Base-by-base conservation (phyloP, 805 yeast genomes). In the Candida schatavii region DNA sequence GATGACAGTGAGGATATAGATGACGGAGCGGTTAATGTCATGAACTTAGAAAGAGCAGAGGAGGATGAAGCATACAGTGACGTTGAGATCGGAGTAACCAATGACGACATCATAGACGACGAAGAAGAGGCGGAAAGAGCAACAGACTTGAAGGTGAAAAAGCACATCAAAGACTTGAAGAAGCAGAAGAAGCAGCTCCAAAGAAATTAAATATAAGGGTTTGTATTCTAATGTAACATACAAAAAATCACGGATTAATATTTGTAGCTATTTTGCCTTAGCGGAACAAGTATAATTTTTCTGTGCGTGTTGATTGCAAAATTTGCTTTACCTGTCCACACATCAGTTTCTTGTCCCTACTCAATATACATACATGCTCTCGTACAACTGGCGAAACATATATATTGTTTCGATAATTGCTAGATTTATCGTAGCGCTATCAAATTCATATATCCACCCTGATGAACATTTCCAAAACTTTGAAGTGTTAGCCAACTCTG, bases 381-480 rank as follows among this genome's bases (percentile, higher is more conserved):
- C 36, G 20, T 29, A 27, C 21, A 58, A 62, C 43, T 78, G 85
- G 83, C 63, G 86, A 46, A 55, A 54, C 17, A 54, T 74, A 3
- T 74, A 78, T 49, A 43, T 77, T 7, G 17, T 67, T 10, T 59
- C 78, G 7, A 61, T 81, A 2, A 70, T 70, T 0, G 51, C 78
- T 21, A 57, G 88, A 39, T 62, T 84, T 18, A 64, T 75, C 20
- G 66, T 88, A 35, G 81, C 85, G 0, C 57, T 85, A 1, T 79
- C 84, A 42, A 74, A 84, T 23, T 87, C 97, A 0, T 93, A 95
- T 57, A 81, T 93, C 37, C 99, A 95, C 51, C 99, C 99, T 0
- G 99, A 93, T 69, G 99, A 93, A 65, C 97, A 90, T 59, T 87
- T 88, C 59, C 99, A 95, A 59, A 78, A 83, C n/a, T 76, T 95